These are phyloP conservation scores for Monotropa hypopitys DNA, from an alignment of 179 eudicot genomes.

Conservation along the genomic window DNA sequence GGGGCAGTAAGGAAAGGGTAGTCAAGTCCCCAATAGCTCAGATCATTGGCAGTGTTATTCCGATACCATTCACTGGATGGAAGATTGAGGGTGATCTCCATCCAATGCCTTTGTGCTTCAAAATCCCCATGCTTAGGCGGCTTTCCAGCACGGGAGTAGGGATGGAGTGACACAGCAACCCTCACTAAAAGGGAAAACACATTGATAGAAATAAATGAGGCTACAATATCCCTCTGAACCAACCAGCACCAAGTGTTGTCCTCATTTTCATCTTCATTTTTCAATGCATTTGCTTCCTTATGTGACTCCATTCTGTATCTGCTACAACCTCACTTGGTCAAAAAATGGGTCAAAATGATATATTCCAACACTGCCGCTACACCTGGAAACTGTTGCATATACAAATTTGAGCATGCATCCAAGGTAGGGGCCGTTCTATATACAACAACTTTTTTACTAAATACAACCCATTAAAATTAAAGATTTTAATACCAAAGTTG, in stretches of 20 bases:
- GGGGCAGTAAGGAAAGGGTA: constrained; percentile 98
- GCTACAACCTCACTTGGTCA: constrained; percentile 9
- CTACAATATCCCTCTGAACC: constrained; percentile 31
- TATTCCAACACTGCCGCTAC: neutral
- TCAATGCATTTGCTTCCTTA: constrained; percentile 10
- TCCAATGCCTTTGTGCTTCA: constrained; percentile 99
- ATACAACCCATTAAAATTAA: no score
- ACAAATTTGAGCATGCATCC: neutral
- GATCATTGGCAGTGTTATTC: constrained; percentile 65
- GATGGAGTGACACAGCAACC: constrained; percentile 58
- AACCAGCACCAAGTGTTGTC: constrained; percentile 54
- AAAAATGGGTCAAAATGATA: neutral
- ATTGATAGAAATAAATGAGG: constrained; percentile 47
- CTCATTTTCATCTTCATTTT: constrained; percentile 15
- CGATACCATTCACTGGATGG: constrained; percentile 69
- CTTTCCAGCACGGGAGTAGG: constrained; percentile 73
- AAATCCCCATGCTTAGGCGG: constrained; percentile 86
- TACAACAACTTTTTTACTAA: no score
- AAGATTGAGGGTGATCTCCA: constrained; percentile 88
- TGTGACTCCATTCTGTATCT: constrained; percentile 25
- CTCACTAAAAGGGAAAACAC: constrained; percentile 62
- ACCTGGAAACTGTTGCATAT: constrained; percentile 1
- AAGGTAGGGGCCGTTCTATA: no score
- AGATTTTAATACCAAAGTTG: no score
- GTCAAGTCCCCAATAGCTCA: constrained; percentile 91